Conservation (phyloP, 306 rosid genomes). For the Cucurbita argyrosperma region DNA sequence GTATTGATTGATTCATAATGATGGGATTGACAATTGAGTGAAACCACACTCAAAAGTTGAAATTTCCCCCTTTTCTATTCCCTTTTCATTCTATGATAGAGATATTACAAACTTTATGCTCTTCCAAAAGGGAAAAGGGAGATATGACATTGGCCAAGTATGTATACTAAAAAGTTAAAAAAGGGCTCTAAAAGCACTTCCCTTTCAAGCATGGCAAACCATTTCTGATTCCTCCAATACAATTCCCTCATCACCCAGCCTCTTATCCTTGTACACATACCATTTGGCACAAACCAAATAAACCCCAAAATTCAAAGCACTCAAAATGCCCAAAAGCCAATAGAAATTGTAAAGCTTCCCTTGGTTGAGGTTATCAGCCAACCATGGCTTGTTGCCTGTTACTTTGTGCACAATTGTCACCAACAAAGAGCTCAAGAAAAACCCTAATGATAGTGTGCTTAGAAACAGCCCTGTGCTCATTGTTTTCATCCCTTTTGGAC, state of each 20-base stretch:
- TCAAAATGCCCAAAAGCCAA: conserved; percentile 60
- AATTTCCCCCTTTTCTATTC: background rate
- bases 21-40: background rate
- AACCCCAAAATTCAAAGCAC: conserved; percentile 48
- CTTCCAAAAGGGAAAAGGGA: background rate
- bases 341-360: conserved; percentile 80
- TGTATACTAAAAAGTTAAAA: background rate
- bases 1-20: background rate
- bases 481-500: conserved; percentile 94
- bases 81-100: background rate
- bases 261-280: conserved; percentile 78
- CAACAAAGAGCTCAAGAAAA: conserved; percentile 57
- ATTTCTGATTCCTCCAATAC: conserved; percentile 37
- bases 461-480: conserved; percentile 87
- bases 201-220: conserved; percentile 22
- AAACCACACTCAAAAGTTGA: background rate
- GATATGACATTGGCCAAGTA: background rate
- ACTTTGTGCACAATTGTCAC: conserved; percentile 56
- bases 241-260: conserved; percentile 50
- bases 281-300: conserved; percentile 57
- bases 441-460: conserved; percentile 75
- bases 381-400: conserved; percentile 56
- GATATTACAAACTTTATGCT: background rate
- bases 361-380: conserved; percentile 53
- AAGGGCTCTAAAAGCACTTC: background rate